Evolutionary conservation across 495 filamentous ascomycete species (phyloP), one percentile per base, ranked within the genome.

Genomic region (Talaromyces proteolyticus): DNA sequence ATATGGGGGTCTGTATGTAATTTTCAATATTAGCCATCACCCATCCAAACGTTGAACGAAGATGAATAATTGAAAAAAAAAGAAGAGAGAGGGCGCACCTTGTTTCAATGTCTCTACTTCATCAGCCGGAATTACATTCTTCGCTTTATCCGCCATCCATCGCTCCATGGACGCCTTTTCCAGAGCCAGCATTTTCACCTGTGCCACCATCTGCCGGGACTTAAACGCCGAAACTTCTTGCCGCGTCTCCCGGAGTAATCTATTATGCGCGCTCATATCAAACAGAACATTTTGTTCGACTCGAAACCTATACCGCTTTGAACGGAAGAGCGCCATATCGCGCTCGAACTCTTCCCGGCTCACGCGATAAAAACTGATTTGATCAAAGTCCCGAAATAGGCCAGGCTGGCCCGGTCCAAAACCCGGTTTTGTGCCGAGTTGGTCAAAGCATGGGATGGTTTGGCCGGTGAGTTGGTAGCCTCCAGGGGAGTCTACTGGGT

Each of bases 371-470:
- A 78, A 82, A n/a, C 63, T 76, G 10, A 82, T 60, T 34, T 77
- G 62, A 53, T 83, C 78, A 50, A 82, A 78, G 34, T 79, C 74
- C 37, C 78, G 68, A 53, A 77, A 82, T 2, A 84, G 67, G 71
- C 80, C 80, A 0, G 80, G 78, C 14, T 60, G 54, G 0, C 58
- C 50, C 0, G 67, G 55, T 0, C 54, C 64, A 51, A 79, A 82
- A 0, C 70, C 72, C 0, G 57, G 61, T 29, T 75, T 75, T 29
- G 67, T 67, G 2, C 76, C 76, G 4, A 78, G 68, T n/a, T 70
- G 68, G 57, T 85, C 79, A 45, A 75, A 72, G 22, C 73, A 66
- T 0, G 75, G 77, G 12, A 84, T 72, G 0, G 79, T 82, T 25
- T 73, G 57, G 1, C 73, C 80, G 1, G 74, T 71, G 53, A 80